Conservation (phyloP, 2,329 filamentous ascomycete species). For the Fusarium sp. region DNA sequence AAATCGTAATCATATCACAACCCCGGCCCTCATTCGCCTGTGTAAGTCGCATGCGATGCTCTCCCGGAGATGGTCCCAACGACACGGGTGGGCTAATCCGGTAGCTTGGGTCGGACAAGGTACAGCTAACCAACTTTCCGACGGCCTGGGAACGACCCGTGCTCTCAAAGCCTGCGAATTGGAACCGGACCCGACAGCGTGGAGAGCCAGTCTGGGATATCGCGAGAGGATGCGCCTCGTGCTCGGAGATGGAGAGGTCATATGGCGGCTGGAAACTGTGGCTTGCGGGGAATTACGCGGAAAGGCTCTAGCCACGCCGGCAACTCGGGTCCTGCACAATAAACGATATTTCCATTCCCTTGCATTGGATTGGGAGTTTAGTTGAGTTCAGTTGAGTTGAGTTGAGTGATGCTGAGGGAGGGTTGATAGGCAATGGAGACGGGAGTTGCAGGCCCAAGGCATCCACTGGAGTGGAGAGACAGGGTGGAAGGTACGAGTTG, state of each 20-base stretch:
- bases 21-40: background rate
- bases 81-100: conserved; percentile 44
- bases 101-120: conserved; percentile 42
- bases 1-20: conserved; percentile 1
- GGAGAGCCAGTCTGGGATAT: background rate
- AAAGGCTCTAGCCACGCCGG: conserved; percentile 15
- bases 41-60: background rate
- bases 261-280: background rate
- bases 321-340: conserved; percentile 1
- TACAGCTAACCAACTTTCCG: conserved; percentile 36
- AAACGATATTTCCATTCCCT: background rate
- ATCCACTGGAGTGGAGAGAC: too few species aligned
- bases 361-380: too few species aligned
- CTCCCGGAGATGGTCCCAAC: conserved; percentile 31
- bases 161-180: conserved; percentile 5
- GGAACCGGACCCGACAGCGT: conserved; percentile 6
- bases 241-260: background rate
- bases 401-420: too few species aligned
- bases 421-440: too few species aligned
- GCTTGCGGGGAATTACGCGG: conserved; percentile 18
- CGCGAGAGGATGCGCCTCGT: background rate
- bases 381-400: too few species aligned
- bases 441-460: too few species aligned
- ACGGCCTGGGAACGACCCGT: conserved; percentile 35
- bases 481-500: too few species aligned